phyloP scores from a whole-genome alignment of 2,329 filamentous ascomycete genomes.

The Fusarium sp. region DNA sequence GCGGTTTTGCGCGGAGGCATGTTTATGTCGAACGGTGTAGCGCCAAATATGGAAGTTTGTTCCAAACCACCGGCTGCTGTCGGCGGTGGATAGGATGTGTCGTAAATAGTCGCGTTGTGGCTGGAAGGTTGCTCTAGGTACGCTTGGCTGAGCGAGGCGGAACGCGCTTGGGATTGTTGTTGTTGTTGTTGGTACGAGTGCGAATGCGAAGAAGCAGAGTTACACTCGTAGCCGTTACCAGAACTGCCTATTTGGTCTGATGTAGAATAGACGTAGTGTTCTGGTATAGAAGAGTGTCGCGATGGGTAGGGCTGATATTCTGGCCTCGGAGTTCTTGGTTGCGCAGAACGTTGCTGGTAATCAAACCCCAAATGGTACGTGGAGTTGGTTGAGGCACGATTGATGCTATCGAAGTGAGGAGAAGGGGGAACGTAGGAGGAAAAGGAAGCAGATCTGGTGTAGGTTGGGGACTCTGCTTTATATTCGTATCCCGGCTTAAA shows the following conservation, averaged over 20 bases:
- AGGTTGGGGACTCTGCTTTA: slow-evolving; percentile 52
- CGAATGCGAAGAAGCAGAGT: slow-evolving; percentile 14
- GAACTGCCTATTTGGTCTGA: slow-evolving; percentile 16
- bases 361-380: slow-evolving; percentile 45
- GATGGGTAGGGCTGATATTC: slow-evolving; percentile 45
- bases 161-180: slow-evolving; percentile 32
- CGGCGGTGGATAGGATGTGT: slow-evolving; percentile 33
- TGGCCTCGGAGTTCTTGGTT: slow-evolving; percentile 33
- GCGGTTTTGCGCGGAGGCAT: slow-evolving; percentile 55
- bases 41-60: slow-evolving; percentile 21
- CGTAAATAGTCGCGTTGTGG: slow-evolving; percentile 27
- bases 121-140: slow-evolving; percentile 31
- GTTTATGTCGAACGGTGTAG: slow-evolving; percentile 27
- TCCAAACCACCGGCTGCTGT: slow-evolving; percentile 14
- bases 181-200: slow-evolving; percentile 34
- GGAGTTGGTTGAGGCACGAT: slow-evolving; percentile 22
- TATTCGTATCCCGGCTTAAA: slow-evolving; percentile 51
- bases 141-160: slow-evolving; percentile 26
- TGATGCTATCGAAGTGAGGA: slow-evolving; percentile 44
- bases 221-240: slow-evolving; percentile 22
- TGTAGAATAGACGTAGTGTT: slow-evolving; percentile 33
- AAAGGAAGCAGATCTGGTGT: slow-evolving; percentile 43
- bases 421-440: slow-evolving; percentile 44
- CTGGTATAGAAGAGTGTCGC: slow-evolving; percentile 31
- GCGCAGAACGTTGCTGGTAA: slow-evolving; percentile 45